Evolutionary conservation across 495 filamentous ascomycete species (phyloP).

Genomic region (Neurospora sp.): DNA sequence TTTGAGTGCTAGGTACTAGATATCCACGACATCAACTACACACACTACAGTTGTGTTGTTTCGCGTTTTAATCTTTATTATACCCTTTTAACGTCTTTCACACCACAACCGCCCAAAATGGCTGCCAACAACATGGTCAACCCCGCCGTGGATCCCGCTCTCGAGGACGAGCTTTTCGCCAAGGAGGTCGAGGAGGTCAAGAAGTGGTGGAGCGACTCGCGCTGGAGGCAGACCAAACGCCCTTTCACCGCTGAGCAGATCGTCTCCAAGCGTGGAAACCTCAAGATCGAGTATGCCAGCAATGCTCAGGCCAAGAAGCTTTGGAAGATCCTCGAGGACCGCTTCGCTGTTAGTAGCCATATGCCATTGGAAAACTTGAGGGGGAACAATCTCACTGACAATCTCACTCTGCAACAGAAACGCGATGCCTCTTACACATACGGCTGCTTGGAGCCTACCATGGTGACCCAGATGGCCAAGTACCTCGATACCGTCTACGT

Average conservation of each 20-base stretch:
- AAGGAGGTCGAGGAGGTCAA: conserved; percentile 80
- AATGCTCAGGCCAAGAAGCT: conserved; percentile 86
- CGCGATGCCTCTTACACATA: conserved; percentile 86
- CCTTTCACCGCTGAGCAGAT: conserved; percentile 96
- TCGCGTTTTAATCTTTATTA: background rate
- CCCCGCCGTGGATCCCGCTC: conserved; percentile 46
- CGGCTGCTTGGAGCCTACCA: conserved; percentile 93
- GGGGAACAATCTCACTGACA: background rate
- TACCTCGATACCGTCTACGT: conserved; percentile 98
- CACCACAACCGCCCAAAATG: conserved; percentile 31
- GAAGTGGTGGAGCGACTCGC: conserved; percentile 84
- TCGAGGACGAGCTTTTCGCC: conserved; percentile 70
- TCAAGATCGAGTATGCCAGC: conserved; percentile 88
- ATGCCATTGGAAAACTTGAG: background rate
- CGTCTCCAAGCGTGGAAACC: conserved; percentile 81
- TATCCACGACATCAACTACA: background rate
- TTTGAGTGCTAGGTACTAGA: background rate
- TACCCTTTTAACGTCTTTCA: background rate
- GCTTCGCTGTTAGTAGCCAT: conserved; percentile 42
- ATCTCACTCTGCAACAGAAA: conserved; percentile 38
- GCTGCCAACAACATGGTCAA: conserved; percentile 46
- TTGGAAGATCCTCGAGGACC: conserved; percentile 77
- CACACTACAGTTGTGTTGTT: background rate
- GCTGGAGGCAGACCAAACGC: conserved; percentile 88
- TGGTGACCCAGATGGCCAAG: conserved; percentile 99